Evolutionary conservation across 2,329 filamentous ascomycete genomes (phyloP).

Genomic region (Delphinella strobiligena): DNA sequence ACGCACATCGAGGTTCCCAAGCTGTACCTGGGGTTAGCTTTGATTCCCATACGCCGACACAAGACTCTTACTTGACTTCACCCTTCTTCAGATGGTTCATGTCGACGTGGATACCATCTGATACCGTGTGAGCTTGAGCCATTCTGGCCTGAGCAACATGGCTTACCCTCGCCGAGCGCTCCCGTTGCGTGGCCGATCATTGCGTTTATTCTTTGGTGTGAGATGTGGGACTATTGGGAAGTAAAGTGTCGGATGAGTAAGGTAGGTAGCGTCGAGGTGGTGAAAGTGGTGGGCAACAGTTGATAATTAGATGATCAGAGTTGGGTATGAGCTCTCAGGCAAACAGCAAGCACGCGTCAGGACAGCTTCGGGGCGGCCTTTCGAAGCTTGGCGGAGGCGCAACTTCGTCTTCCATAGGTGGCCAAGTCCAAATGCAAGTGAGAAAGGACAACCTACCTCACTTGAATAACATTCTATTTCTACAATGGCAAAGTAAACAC

Average conservation of each 20-base stretch:
- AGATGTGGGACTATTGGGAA: background rate
- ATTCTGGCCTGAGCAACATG: conserved; percentile 11
- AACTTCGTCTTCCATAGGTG: too few relatives aligned
- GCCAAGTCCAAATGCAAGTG: too few relatives aligned
- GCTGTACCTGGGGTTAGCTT: conserved; percentile 37
- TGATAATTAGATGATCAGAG: background rate
- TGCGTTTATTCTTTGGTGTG: background rate
- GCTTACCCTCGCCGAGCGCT: conserved; percentile 28
- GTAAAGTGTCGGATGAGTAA: too few relatives aligned
- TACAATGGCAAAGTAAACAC: too few relatives aligned
- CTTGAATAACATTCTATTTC: too few relatives aligned
- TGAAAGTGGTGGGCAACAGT: too few relatives aligned
- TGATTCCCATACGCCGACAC: background rate
- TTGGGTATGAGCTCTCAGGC: background rate
- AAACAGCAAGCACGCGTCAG: conserved; percentile 4
- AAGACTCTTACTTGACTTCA: conserved; percentile 92
- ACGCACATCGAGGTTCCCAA: conserved; percentile 93
- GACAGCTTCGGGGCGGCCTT: conserved; percentile 1
- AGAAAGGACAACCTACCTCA: too few relatives aligned
- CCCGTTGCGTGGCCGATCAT: conserved; percentile 26
- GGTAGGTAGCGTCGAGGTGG: too few relatives aligned
- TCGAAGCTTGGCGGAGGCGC: background rate
- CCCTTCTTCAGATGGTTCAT: conserved; percentile 99
- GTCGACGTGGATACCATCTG: conserved; percentile 98
- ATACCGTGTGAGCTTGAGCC: conserved; percentile 8